A percentile compares a stretch with the other conserved stretches of the same genome.
phyloP scores from a whole-genome alignment of 192 early-diverging fungal species.

The Tieghemiomyces parasiticus region DNA sequence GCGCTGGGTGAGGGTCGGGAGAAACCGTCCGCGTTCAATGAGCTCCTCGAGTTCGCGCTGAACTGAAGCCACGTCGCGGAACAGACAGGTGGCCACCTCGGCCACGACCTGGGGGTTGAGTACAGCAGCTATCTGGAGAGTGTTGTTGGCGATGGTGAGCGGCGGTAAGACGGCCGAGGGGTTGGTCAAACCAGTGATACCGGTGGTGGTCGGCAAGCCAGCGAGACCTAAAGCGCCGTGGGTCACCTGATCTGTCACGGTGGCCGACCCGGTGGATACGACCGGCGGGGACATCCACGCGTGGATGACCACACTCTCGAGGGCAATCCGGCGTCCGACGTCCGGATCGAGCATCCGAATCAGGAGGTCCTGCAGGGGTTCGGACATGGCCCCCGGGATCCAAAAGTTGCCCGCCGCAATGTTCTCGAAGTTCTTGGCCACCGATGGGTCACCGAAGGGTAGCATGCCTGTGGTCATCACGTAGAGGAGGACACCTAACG shows the following conservation, averaged over 20 bases:
- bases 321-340: conserved; percentile 17
- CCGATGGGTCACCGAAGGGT: conserved; percentile 39
- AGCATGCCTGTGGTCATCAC: conserved; percentile 61
- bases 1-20: conserved; percentile 4
- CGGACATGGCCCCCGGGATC: conserved; percentile 21
- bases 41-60: conserved; percentile 4
- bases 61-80: conserved; percentile 3
- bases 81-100: conserved; percentile 8
- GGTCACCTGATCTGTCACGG: too few species aligned
- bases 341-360: conserved; percentile 27
- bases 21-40: conserved; percentile 7
- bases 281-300: conserved; percentile 16
- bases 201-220: background rate
- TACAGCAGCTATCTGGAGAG: too few species aligned
- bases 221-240: too few species aligned
- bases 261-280: background rate
- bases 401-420: conserved; percentile 36
- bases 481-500: conserved; percentile 80
- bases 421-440: conserved; percentile 32
- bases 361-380: conserved; percentile 23
- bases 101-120: conserved; percentile 6
- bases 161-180: background rate
- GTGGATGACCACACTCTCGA: conserved; percentile 19
- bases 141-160: too few species aligned
- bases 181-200: background rate